Evolutionary conservation across 768 basidiomycete genomes (phyloP).

Genomic region (Phaeolepiota aurea): DNA sequence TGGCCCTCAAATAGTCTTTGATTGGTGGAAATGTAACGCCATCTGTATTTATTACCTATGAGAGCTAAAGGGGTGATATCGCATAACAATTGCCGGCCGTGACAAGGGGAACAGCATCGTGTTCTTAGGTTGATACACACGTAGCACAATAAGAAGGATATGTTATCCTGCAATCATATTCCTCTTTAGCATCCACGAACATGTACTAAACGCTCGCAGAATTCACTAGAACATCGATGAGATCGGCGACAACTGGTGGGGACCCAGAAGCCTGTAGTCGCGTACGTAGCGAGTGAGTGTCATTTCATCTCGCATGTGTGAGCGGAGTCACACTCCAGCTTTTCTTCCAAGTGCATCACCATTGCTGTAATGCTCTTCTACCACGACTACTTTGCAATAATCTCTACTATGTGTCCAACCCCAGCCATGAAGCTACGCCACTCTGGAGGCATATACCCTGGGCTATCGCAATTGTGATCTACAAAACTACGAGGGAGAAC

Average conservation of each 20-base stretch:
- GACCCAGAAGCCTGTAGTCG: background rate
- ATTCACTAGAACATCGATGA: background rate
- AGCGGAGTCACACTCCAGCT: background rate
- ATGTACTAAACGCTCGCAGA: no score
- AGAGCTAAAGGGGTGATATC: background rate
- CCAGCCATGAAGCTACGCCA: background rate
- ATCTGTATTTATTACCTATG: no score
- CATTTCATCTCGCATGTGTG: slow-evolving; percentile 2
- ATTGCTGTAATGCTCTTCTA: background rate
- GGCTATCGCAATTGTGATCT: background rate
- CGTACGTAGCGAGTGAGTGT: slow-evolving; percentile 1
- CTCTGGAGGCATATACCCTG: background rate
- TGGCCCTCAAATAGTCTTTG: background rate
- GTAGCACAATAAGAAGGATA: no score
- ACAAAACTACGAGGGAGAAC: no score
- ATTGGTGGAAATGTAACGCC: background rate
- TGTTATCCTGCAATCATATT: no score
- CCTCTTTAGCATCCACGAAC: no score
- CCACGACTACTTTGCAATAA: background rate
- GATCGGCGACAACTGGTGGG: background rate
- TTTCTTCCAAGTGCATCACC: background rate
- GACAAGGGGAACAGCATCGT: background rate
- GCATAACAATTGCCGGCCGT: background rate
- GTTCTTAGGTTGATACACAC: no score
- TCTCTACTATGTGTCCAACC: background rate